Evolutionary conservation across 305 asterid genomes (phyloP).

Genomic region (Coffea humblotiana): DNA sequence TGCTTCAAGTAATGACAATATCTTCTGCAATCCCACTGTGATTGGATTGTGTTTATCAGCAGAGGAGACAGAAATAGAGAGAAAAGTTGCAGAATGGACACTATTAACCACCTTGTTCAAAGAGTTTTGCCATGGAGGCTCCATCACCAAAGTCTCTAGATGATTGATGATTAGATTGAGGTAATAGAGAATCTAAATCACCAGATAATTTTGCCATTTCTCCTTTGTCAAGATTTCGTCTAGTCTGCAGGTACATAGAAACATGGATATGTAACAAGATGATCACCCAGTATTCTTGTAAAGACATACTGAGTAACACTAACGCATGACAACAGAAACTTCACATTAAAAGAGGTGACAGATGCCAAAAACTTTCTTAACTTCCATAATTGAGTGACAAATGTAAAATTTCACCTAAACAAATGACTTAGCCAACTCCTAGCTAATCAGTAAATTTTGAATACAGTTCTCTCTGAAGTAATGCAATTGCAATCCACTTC

Average conservation of each 20-base stretch:
- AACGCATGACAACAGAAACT: neutral
- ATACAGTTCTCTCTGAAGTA: too few relatives aligned
- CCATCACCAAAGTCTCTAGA: slow-evolving; percentile 54
- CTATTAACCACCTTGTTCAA: slow-evolving; percentile 63
- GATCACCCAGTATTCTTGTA: neutral
- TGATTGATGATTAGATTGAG: slow-evolving; percentile 48
- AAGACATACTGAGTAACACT: neutral
- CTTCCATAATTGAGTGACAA: too few relatives aligned
- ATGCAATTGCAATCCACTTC: too few relatives aligned
- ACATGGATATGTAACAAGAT: neutral
- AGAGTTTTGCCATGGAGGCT: slow-evolving; percentile 65
- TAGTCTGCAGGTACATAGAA: slow-evolving; percentile 37
- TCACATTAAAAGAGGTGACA: neutral
- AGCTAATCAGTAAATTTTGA: too few relatives aligned
- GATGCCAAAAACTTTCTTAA: too few relatives aligned
- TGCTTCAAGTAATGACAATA: slow-evolving; percentile 78
- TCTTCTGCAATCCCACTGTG: slow-evolving; percentile 83
- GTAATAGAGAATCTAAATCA: slow-evolving; percentile 45
- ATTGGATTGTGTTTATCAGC: slow-evolving; percentile 5
- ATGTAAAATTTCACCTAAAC: too few relatives aligned
- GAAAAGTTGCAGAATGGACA: neutral
- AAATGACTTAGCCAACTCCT: too few relatives aligned
- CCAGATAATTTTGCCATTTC: slow-evolving; percentile 37
- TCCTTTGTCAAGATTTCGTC: slow-evolving; percentile 60
- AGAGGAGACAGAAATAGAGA: neutral